These are phyloP conservation scores for Solanum hybrid DNA, from an alignment of 305 asterid species.

Conservation along the genomic window DNA sequence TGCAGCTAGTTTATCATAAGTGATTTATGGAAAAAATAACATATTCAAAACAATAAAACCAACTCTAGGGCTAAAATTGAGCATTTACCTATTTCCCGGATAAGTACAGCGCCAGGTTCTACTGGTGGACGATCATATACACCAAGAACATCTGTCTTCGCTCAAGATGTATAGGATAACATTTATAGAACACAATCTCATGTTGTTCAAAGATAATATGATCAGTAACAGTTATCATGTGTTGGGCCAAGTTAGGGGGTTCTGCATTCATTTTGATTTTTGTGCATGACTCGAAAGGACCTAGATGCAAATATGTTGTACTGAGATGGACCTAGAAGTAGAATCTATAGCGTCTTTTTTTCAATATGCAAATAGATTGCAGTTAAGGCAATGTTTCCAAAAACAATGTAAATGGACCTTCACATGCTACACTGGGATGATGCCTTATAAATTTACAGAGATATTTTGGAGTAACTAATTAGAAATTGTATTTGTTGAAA, in stretches of 20 bases:
- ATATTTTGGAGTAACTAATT: neutral
- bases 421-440: neutral
- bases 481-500: neutral
- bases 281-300: neutral
- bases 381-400: neutral
- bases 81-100: constrained; percentile 67
- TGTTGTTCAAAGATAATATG: neutral
- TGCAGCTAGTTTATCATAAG: neutral
- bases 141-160: constrained; percentile 82
- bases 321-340: neutral
- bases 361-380: neutral
- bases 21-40: neutral
- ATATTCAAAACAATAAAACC: neutral
- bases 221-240: neutral
- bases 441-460: neutral
- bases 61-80: neutral
- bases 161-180: constrained; percentile 37
- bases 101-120: constrained; percentile 67
- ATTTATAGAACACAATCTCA: neutral
- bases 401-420: neutral
- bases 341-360: neutral
- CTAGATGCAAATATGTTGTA: neutral
- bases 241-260: neutral
- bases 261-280: neutral
- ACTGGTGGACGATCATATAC: constrained; percentile 91